phyloP scores from a whole-genome alignment of 306 rosid genomes.

The Cucumis hystrix region DNA sequence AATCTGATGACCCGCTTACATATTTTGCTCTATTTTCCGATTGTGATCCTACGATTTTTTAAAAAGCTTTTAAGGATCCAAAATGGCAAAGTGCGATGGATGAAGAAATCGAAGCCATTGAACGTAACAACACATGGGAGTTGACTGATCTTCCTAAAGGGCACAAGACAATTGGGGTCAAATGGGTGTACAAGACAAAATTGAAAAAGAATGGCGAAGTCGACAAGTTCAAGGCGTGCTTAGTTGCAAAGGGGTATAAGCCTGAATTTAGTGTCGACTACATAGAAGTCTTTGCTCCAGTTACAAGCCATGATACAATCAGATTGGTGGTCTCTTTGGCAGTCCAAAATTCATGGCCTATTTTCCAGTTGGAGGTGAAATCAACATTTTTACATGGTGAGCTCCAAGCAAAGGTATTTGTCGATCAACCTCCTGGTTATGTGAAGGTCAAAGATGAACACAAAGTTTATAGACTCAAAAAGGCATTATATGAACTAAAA shows the following conservation, averaged over 20 bases:
- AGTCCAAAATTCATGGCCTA: not conserved
- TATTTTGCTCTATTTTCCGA: too few species aligned
- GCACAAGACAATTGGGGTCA: too few species aligned
- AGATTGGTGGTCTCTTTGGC: not conserved
- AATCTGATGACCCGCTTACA: too few species aligned
- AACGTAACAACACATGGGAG: not conserved
- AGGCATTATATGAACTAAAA: not conserved
- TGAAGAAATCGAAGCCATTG: not conserved
- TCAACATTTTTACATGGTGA: not conserved
- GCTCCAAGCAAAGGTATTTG: not conserved
- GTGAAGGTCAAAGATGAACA: not conserved
- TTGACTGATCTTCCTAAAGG: too few species aligned
- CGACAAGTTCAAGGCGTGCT: not conserved
- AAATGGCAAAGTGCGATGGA: not conserved
- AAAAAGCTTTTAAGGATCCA: too few species aligned
- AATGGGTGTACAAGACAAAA: not conserved
- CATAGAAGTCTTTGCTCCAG: not conserved
- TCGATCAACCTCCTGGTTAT: not conserved
- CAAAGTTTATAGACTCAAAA: not conserved
- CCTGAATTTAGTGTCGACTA: not conserved
- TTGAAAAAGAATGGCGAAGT: not conserved
- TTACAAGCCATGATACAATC: not conserved
- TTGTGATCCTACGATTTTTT: too few species aligned
- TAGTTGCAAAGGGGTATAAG: not conserved
- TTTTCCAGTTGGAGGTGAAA: not conserved